Percentiles rank a stretch among this genome's conserved stretches.
These are phyloP conservation scores for Leishmania major DNA, from an alignment of 208 protist species.

Conservation along the genomic window DNA sequence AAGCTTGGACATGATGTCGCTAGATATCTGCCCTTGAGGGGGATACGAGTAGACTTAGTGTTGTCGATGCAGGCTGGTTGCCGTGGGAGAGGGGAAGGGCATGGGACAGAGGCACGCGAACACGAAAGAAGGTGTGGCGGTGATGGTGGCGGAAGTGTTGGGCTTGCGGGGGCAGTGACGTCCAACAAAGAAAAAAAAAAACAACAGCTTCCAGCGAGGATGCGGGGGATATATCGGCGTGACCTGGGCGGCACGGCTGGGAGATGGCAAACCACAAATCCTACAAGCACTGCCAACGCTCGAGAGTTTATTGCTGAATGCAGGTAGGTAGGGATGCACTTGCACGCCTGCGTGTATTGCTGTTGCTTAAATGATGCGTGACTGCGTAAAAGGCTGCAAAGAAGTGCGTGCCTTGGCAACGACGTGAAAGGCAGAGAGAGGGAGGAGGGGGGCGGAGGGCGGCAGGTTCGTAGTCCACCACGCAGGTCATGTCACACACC, in stretches of 20 bases:
- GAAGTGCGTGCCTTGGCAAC: background rate
- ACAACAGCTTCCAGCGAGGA: background rate
- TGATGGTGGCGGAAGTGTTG: background rate
- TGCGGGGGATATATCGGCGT: background rate
- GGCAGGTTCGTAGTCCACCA: background rate
- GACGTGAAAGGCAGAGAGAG: background rate
- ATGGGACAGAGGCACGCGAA: background rate
- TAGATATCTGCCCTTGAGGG: background rate
- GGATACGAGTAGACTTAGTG: background rate
- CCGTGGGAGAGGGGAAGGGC: background rate
- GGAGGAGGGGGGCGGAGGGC: background rate
- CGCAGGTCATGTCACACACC: background rate
- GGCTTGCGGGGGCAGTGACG: background rate
- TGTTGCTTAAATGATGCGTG: background rate
- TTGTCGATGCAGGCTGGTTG: background rate
- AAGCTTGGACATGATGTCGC: conserved; percentile 20
- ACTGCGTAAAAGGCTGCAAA: too few species aligned
- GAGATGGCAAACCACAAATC: background rate
- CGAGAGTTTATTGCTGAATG: background rate
- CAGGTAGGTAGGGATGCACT: background rate
- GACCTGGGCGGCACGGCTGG: background rate
- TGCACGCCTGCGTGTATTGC: background rate
- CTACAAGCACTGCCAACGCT: background rate
- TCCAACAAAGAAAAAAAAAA: background rate
- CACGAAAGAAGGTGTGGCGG: background rate